A percentile compares a stretch with the other conserved stretches of the same genome.
Conservation (phyloP, 2,329 filamentous ascomycete species). For the Pseudogymnoascus sp. region DNA sequence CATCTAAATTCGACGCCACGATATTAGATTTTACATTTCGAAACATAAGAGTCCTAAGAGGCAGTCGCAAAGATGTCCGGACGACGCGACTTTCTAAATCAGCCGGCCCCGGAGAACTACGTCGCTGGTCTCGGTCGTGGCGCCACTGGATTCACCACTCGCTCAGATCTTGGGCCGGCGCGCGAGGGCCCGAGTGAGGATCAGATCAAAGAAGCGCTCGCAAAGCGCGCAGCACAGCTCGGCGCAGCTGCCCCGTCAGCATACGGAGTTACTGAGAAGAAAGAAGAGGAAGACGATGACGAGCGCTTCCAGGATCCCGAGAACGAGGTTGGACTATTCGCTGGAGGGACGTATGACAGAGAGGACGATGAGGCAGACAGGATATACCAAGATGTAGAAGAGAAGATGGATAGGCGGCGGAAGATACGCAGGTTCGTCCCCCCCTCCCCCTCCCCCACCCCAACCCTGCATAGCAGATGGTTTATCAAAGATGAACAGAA, state of each 20-base stretch:
- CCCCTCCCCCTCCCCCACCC: conserved; percentile 19
- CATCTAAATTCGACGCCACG: not conserved
- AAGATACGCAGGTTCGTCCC: conserved; percentile 75
- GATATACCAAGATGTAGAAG: conserved; percentile 92
- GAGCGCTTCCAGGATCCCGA: conserved; percentile 91
- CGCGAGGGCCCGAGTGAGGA: conserved; percentile 94
- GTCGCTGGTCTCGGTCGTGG: conserved; percentile 96
- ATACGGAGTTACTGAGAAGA: conserved; percentile 51
- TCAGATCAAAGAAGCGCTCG: conserved; percentile 95
- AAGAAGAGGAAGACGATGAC: conserved; percentile 65
- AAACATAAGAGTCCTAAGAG: not conserved
- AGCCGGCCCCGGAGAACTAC: conserved; percentile 78
- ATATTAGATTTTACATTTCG: not conserved
- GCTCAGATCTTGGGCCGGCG: conserved; percentile 91
- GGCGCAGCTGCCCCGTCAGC: conserved; percentile 63
- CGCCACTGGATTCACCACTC: conserved; percentile 94
- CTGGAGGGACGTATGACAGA: conserved; percentile 90
- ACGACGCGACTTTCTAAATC: conserved; percentile 79
- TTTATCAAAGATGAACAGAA: conserved; percentile 71
- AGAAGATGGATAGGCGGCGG: conserved; percentile 88
- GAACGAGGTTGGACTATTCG: conserved; percentile 92
- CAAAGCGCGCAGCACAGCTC: conserved; percentile 81
- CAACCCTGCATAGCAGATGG: conserved; percentile 40
- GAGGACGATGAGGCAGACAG: conserved; percentile 96
- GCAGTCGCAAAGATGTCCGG: conserved; percentile 24